Base-by-base conservation (phyloP, 2,329 filamentous ascomycete genomes). In the Talaromyces sp. region DNA sequence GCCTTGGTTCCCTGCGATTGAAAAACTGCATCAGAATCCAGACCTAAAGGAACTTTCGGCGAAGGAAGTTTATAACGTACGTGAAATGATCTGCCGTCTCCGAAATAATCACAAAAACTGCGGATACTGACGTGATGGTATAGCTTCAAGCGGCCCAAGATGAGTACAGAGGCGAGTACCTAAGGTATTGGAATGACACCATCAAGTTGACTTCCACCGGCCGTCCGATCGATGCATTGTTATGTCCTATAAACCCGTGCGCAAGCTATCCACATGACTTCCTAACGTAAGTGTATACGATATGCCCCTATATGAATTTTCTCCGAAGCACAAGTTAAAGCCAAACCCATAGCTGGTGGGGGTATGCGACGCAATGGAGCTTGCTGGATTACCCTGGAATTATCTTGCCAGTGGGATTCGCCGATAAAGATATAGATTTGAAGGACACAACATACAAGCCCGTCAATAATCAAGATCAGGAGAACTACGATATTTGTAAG, bases 211-310 rank as follows among this genome's bases (percentile, higher is more conserved):
- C 60, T 5, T 40, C 7, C 13, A 40, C 19, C 7, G 29, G 47
- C 40, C 29, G 22, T 19, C 47, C 60, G 5, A 62, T 62, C 13
- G 60, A 62, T 40, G 45, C 19, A 6, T 11, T 62, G 3, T 3
- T 62, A 5, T 27, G 34, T 15, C 60, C 60, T 27, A 11, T 11
- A 19, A 17, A 15, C 8, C 43, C 43, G 15, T 53, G 11, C n/a
- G 45, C 59, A 5, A 22, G 59, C 5, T 61, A 17, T 40, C 60
- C 60, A 7, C 60, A 62, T 54, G 47, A 62, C 15, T 43, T 62
- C 47, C 13, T 29, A 19, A 19, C 17, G 31, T 34, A 34, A 34
- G 31, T 34, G 31, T 34, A 10, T 34, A 34, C 31, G 8, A 34
- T 34, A 34, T 11, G 31, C 31, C 31, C 31, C 31, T 34, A 34